Conservation (phyloP, 2,329 filamentous ascomycete species). For the Aspergillus felis region DNA sequence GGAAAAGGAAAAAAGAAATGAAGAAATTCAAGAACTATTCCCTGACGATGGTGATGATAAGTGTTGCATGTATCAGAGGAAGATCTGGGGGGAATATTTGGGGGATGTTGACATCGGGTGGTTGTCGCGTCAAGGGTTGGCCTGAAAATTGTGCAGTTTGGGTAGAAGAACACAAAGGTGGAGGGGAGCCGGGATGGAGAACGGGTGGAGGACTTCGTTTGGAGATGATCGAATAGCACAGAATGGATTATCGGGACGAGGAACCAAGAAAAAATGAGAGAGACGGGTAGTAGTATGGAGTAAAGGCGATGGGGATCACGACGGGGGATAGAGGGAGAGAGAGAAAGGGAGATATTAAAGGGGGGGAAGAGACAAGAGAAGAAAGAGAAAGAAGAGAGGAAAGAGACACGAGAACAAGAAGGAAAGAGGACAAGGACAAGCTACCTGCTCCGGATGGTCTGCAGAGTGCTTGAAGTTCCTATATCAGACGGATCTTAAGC, state of each 20-base stretch:
- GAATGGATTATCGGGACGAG: background rate
- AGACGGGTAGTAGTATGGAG: constrained; percentile 12
- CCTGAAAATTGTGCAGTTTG: background rate
- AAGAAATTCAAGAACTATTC: constrained; percentile 1
- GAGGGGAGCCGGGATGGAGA: no score
- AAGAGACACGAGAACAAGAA: constrained; percentile 9
- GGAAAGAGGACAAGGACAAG: constrained; percentile 7
- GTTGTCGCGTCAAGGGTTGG: background rate
- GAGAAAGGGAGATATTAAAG: constrained; percentile 9
- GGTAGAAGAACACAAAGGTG: constrained; percentile 1
- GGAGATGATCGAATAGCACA: background rate
- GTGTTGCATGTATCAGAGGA: background rate
- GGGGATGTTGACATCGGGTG: no score
- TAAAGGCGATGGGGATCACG: constrained; percentile 1
- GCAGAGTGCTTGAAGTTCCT: background rate
- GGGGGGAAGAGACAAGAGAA: constrained; percentile 12
- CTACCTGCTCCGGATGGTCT: constrained; percentile 1
- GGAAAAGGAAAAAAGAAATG: no score
- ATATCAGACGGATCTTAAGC: background rate
- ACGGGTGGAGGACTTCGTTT: background rate
- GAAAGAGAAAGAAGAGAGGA: constrained; percentile 7
- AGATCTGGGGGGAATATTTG: background rate
- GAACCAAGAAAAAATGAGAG: constrained; percentile 10
- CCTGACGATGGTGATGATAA: background rate
- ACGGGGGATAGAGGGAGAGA: constrained; percentile 2